These are phyloP conservation scores for Syzygium aqueum DNA, from an alignment of 345 rosid genomes.

Conservation along the genomic window DNA sequence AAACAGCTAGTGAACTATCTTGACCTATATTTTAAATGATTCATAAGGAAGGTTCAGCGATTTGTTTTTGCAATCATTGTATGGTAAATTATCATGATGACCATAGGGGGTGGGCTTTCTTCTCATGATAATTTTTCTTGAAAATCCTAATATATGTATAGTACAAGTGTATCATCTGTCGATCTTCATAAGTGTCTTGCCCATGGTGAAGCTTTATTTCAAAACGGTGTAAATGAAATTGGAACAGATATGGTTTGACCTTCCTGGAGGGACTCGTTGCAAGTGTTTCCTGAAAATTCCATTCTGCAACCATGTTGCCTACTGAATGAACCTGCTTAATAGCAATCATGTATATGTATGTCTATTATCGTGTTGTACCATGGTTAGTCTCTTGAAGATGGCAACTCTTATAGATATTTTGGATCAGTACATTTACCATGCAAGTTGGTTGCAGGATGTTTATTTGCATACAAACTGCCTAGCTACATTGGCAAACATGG, in stretches of 20 bases:
- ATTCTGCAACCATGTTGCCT: neutral
- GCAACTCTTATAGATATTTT: neutral
- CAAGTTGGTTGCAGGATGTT: slow-evolving; percentile 55
- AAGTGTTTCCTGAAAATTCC: neutral
- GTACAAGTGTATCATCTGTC: neutral
- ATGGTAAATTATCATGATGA: neutral
- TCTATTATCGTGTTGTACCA: neutral
- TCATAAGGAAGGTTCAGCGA: neutral
- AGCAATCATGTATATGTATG: neutral
- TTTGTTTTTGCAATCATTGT: neutral
- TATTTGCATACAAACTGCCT: slow-evolving; percentile 96
- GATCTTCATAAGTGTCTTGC: neutral
- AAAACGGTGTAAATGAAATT: neutral
- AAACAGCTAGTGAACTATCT: neutral
- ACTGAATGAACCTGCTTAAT: neutral
- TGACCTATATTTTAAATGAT: neutral
- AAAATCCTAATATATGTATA: neutral
- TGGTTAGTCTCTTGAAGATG: neutral
- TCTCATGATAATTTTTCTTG: neutral
- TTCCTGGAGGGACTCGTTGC: neutral
- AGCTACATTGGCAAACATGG: slow-evolving; percentile 98
- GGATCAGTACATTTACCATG: neutral
- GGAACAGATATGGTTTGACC: neutral
- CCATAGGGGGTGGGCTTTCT: neutral
- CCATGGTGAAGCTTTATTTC: neutral